Evolutionary conservation across 768 basidiomycete species (phyloP).

Genomic region (Strobilomyces echinocephalus): DNA sequence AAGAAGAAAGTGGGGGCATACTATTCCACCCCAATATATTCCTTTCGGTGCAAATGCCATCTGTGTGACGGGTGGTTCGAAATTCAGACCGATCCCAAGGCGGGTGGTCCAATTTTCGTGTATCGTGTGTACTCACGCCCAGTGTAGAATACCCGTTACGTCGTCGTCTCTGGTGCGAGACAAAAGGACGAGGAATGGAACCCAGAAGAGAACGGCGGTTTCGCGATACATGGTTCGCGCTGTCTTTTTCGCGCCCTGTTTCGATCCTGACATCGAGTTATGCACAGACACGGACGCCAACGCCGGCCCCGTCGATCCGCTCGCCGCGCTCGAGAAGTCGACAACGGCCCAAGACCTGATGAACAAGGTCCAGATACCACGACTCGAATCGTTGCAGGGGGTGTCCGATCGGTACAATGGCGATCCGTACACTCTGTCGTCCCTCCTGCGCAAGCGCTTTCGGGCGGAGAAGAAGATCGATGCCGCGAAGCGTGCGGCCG

Average conservation of each 20-base stretch:
- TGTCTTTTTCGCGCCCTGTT: not conserved
- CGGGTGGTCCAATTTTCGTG: slow-evolving; percentile 26
- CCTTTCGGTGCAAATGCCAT: slow-evolving; percentile 97
- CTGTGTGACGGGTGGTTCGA: slow-evolving; percentile 97
- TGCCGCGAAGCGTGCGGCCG: slow-evolving; percentile 58
- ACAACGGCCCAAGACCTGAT: slow-evolving; percentile 68
- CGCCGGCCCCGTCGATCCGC: slow-evolving; percentile 67
- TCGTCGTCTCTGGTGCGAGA: slow-evolving; percentile 88
- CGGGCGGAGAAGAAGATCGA: slow-evolving; percentile 83
- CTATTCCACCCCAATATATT: slow-evolving; percentile 90
- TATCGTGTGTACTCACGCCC: not conserved
- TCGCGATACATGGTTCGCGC: slow-evolving; percentile 71
- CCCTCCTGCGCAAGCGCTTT: slow-evolving; percentile 73
- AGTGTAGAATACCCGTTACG: slow-evolving; percentile 85
- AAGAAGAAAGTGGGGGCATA: slow-evolving; percentile 97
- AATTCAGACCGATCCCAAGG: slow-evolving; percentile 96
- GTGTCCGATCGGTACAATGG: slow-evolving; percentile 73
- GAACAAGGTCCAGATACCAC: slow-evolving; percentile 71
- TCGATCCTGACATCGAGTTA: not conserved
- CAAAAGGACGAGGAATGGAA: slow-evolving; percentile 97
- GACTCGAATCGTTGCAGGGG: slow-evolving; percentile 73
- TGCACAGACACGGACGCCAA: slow-evolving; percentile 63
- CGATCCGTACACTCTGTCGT: slow-evolving; percentile 83
- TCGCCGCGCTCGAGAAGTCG: slow-evolving; percentile 86
- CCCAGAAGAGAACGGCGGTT: slow-evolving; percentile 93